Percentiles rank a stretch among this genome's conserved stretches.
These are phyloP conservation scores for Curvularia eragrostidis DNA, from an alignment of 2,329 filamentous ascomycete species.

Conservation along the genomic window DNA sequence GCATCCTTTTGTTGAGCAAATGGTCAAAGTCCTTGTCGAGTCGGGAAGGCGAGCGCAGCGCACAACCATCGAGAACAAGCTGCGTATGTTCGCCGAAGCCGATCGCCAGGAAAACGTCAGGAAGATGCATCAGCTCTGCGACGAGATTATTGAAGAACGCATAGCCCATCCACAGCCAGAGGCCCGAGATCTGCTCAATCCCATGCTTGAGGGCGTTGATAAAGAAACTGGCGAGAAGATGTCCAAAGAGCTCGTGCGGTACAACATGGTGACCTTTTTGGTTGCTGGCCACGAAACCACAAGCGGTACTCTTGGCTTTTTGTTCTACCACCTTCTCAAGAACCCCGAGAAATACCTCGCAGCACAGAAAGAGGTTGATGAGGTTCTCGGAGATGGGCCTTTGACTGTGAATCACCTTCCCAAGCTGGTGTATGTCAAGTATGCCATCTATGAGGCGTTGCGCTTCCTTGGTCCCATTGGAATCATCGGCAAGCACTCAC, in stretches of 20 bases:
- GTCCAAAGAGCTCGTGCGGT: slow-evolving; percentile 12
- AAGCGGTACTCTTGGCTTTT: slow-evolving; percentile 11
- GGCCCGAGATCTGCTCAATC: slow-evolving; percentile 12
- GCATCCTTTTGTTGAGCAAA: slow-evolving; percentile 13
- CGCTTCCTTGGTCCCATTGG: slow-evolving; percentile 13
- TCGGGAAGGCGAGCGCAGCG: slow-evolving; percentile 10
- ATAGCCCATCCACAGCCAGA: slow-evolving; percentile 14
- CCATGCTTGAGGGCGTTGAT: slow-evolving; percentile 14
- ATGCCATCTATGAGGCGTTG: slow-evolving; percentile 13
- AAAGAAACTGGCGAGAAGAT: slow-evolving; percentile 16
- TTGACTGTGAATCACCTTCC: slow-evolving; percentile 5
- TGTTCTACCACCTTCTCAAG: slow-evolving; percentile 14
- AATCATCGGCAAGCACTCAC: slow-evolving; percentile 7
- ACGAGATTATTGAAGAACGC: slow-evolving; percentile 12
- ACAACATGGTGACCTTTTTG: slow-evolving; percentile 17
- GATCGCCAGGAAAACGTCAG: slow-evolving; percentile 14
- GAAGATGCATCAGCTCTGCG: slow-evolving; percentile 17
- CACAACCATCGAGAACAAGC: slow-evolving; percentile 12
- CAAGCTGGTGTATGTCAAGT: slow-evolving; percentile 11
- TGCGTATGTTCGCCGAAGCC: slow-evolving; percentile 13
- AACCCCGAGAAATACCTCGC: slow-evolving; percentile 12
- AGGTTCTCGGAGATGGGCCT: slow-evolving; percentile 11
- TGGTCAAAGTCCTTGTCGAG: slow-evolving; percentile 14
- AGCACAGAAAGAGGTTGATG: slow-evolving; percentile 15
- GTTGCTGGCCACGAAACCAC: slow-evolving; percentile 16